A percentile compares a stretch with the other conserved stretches of the same genome.
phyloP scores from a whole-genome alignment of 176 grass and related monocot species.

The Hsuehochloa calcarea region DNA sequence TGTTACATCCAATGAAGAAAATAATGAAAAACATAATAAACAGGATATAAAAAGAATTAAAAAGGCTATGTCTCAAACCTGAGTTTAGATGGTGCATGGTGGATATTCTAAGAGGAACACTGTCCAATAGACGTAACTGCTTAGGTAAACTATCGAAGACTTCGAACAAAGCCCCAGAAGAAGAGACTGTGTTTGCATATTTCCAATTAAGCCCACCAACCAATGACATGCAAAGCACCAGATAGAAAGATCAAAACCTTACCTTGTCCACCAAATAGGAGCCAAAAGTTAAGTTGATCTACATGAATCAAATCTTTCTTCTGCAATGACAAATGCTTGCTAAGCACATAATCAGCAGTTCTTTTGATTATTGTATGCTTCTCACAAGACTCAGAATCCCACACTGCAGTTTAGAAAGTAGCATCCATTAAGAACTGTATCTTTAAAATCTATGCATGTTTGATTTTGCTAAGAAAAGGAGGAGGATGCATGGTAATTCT shows the following conservation, averaged over 20 bases:
- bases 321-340: slow-evolving; percentile 57
- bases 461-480: too few species aligned
- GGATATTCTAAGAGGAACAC: too few species aligned
- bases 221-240: slow-evolving; percentile 14
- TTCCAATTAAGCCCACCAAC: slow-evolving; percentile 2
- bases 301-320: slow-evolving; percentile 64
- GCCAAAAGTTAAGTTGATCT: slow-evolving; percentile 88
- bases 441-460: not conserved
- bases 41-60: too few species aligned
- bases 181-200: slow-evolving; percentile 65
- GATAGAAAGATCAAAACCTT: slow-evolving; percentile 14
- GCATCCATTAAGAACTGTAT: slow-evolving; percentile 3
- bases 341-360: slow-evolving; percentile 68
- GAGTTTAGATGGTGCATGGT: too few species aligned
- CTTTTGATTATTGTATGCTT: slow-evolving; percentile 76
- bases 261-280: slow-evolving; percentile 74
- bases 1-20: too few species aligned
- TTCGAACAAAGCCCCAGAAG: slow-evolving; percentile 67
- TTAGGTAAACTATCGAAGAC: too few species aligned
- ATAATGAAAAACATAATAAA: too few species aligned
- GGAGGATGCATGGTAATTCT: too few species aligned
- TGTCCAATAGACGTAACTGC: too few species aligned
- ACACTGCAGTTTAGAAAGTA: slow-evolving; percentile 40
- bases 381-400: too few species aligned
- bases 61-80: too few species aligned